Evolutionary conservation across 1,284 basidiomycete species (phyloP), one percentile per base, ranked within the genome.

Genomic region (Cystobasidium sp.): DNA sequence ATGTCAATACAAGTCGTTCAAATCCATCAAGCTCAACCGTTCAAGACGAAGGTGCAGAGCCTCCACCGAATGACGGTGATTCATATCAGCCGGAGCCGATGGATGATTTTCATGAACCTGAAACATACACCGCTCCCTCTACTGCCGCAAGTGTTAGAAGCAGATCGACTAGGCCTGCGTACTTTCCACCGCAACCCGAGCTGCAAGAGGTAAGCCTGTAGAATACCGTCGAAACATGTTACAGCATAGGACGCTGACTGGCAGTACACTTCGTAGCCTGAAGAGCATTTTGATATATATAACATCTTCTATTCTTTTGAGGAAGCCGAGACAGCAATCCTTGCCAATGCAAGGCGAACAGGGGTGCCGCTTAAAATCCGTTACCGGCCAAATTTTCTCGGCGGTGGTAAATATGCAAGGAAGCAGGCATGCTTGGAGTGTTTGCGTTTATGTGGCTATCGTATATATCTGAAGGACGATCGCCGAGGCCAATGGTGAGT

Each of bases 271-370:
- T 43, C 31, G 14, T 20, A 65, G 46, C 12, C 39, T 24, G 69
- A 72, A 8, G 43, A 53, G 14, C n/a, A 8, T 46, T 72, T 72
- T 20, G 62, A 72, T 41, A 72, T 72, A 24, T 72, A 72, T 51
- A 44, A 72, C 16, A 64, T 64, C 51, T 72, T 64, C 51, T n/a
- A 61, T n/a, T 52, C 61, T n/a, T 72, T 63, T 46, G 69, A 46
- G 41, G 62, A 72, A 31, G 69, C 69, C 10, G 69, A 72, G 56
- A 44, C 47, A 14, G 46, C 69, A 6, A 72, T 72, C 22, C 62
- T 72, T 9, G n/a, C 9, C 9, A 46, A 72, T 18, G 69, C 53
- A 9, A 24, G 52, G 8, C 52, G 39, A 20, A 20, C 39, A 2
- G 47, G 47, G 16, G 20, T 72, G 47, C 69, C 69, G 9, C 49